These are phyloP conservation scores for Akanthomyces lecanii DNA, from an alignment of 2,329 filamentous ascomycete species.

Conservation along the genomic window DNA sequence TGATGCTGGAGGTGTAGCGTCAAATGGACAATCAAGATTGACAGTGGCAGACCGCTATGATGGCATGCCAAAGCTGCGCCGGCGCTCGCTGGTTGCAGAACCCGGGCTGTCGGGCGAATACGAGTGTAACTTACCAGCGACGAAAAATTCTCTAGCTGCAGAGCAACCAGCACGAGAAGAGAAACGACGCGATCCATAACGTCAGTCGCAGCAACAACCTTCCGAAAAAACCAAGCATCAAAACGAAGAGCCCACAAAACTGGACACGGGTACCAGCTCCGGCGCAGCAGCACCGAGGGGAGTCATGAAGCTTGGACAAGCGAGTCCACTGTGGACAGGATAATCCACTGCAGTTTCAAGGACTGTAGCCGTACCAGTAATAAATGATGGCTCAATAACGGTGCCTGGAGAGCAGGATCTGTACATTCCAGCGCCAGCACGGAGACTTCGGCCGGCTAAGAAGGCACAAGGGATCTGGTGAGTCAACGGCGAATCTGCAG, in stretches of 20 bases:
- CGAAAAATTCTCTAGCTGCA: too few relatives aligned
- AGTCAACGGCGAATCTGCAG: not conserved
- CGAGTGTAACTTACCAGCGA: too few relatives aligned
- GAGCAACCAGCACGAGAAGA: not conserved
- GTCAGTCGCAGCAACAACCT: too few relatives aligned
- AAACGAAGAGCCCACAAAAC: constrained; percentile 3
- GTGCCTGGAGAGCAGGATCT: not conserved
- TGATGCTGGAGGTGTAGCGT: too few relatives aligned
- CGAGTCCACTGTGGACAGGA: not conserved
- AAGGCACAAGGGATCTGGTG: not conserved
- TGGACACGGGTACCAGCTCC: constrained; percentile 15
- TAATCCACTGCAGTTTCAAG: not conserved
- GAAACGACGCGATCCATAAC: not conserved
- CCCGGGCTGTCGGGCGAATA: too few relatives aligned
- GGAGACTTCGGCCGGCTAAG: not conserved
- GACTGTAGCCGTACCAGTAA: not conserved
- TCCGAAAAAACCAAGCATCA: not conserved
- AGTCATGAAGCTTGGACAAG: not conserved
- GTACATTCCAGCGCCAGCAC: not conserved
- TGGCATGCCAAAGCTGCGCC: too few relatives aligned
- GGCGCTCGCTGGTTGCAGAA: too few relatives aligned
- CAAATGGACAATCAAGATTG: too few relatives aligned
- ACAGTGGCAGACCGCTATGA: too few relatives aligned
- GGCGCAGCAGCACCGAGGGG: not conserved
- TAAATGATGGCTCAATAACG: not conserved